Base-by-base conservation (phyloP, 306 rosid genomes). In the Aeschynomene evenia region DNA sequence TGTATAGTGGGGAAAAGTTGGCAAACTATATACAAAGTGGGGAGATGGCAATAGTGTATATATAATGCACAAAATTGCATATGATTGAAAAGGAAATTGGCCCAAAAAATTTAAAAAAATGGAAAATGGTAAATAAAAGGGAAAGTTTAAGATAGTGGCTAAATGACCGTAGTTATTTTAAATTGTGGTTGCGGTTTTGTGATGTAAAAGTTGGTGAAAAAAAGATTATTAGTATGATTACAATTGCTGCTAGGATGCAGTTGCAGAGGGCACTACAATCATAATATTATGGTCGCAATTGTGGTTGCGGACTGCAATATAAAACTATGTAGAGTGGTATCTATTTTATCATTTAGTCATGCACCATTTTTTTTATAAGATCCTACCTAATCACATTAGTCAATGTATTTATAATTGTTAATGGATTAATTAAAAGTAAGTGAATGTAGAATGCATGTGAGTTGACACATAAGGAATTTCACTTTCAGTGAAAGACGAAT, bases 391-490 rank as follows among this genome's bases (percentile, higher is more conserved):
- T 66, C 78, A 11, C 66, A 58, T 66, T 70, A 34, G 78, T 78
- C 63, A 73, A 68, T 52, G 15, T 56, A 20, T n/a, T n/a, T 22
- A 54, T 67, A 3, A 23, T 26, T 33, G 13, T 28, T 28, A 3
- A 28, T 28, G 31, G 5, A 28, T 2, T 2, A 28, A 28, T 28
- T 3, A 28, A 81, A 52, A 14, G 0, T 36, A 6, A 22, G 43
- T 49, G 50, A 48, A 24, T 67, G 68, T 2, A 63, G 71, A 66
- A 42, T 81, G 73, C 80, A 63, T 73, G 78, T 19, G 60, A 72
- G 79, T 48, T 75, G 81, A 68, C 86, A 75, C 75, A 51, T 75
- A 52, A 68, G 78, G 52, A 74, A 49, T 67, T 73, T 71, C 85
- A 81, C 81, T 12, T 74, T 67, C 6, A 46, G 62, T 73, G 76